Conservation (phyloP, 331 rosid genomes). For the Quercus lobata region DNA sequence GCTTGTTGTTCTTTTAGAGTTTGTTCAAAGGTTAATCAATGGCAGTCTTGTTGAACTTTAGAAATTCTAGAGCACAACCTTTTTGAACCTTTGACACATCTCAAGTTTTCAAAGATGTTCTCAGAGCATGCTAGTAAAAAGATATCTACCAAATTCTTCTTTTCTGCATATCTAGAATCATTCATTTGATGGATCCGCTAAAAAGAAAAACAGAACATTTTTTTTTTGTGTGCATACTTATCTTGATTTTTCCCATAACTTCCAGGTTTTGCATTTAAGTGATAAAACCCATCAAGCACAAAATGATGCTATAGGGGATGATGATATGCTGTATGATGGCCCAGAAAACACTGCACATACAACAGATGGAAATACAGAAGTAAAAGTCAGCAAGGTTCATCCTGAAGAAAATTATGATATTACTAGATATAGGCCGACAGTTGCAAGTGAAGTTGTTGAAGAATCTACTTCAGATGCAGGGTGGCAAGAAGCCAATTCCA, state of each 20-base stretch:
- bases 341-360: slow-evolving; percentile 21
- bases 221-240: neutral
- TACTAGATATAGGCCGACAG: slow-evolving; percentile 15
- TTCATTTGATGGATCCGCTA: neutral
- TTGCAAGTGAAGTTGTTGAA: slow-evolving; percentile 38
- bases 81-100: neutral
- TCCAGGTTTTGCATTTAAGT: slow-evolving; percentile 49
- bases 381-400: slow-evolving; percentile 19
- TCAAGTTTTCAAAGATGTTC: neutral
- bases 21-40: slow-evolving; percentile 10
- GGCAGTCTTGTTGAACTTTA: slow-evolving; percentile 13
- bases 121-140: neutral
- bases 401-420: slow-evolving; percentile 37
- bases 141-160: neutral
- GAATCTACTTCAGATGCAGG: slow-evolving; percentile 77
- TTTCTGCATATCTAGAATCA: neutral
- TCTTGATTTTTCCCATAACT: slow-evolving; percentile 15
- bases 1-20: slow-evolving; percentile 20
- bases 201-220: neutral
- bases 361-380: slow-evolving; percentile 25
- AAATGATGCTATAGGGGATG: slow-evolving; percentile 24
- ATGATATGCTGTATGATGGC: slow-evolving; percentile 29
- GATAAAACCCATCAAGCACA: slow-evolving; percentile 47
- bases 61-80: slow-evolving; percentile 7
- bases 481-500: slow-evolving; percentile 95